Base-by-base conservation (phyloP, 345 rosid genomes). In the Salix purpurea region DNA sequence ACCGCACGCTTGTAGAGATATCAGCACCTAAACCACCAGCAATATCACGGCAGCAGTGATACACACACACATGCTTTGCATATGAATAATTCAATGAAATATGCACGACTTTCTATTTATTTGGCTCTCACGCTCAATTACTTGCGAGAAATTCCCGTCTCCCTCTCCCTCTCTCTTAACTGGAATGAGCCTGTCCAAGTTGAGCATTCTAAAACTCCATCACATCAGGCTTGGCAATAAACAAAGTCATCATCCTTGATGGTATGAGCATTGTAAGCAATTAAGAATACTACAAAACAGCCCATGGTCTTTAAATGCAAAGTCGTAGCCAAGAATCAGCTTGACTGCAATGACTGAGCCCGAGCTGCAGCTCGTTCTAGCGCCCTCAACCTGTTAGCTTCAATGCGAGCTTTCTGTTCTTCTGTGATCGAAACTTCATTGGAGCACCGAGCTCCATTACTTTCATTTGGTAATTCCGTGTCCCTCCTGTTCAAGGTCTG, bases 331-430 rank as follows among this genome's bases (percentile, higher is more conserved):
- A 19, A 28, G 32, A 15, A 19, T 62, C 64, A 62, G 52, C 23
- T 68, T 67, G 64, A 81, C 32, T 65, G 52, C 64, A 54, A 10
- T 58, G 74, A 37, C 15, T 52, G 66, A 2, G 88, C 82, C 67
- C 91, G 85, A 77, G 90, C 84, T 60, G 88, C 90, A 80, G 92
- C 95, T 82, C 72, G 89, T 80, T 92, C 91, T 64, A 90, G 68
- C 77, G 95, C 95, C 87, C 88, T 93, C 83, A 85, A 61, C 83
- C 90, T 88, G 87, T 88, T 92, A 68, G 90, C 90, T 86, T 92
- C 97, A 88, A 91, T 90, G 0, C 97, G 91, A 81, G 85, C 90
- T 82, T 73, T 87, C 82, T 91, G 95, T 71, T 87, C 94, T 54
- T 90, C 94, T 4, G 94, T 87, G 36, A 93, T 77, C 70, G 70